Conservation (phyloP, 2,329 filamentous ascomycete species). For the Stagonosporopsis cucurbitacearum region DNA sequence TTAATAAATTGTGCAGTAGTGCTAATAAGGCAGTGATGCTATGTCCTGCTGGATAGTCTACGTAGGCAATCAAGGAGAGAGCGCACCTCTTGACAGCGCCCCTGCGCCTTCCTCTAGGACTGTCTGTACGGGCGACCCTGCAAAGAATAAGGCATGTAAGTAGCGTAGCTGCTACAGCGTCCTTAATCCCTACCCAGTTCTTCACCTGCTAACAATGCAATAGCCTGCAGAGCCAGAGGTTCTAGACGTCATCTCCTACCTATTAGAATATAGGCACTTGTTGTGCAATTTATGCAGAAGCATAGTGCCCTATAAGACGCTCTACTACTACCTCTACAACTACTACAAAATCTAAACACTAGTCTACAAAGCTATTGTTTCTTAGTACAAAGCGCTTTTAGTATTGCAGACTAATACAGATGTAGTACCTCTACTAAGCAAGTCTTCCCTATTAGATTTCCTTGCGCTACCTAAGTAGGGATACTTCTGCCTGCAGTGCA, state of each 20-base stretch:
- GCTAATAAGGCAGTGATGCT: too few relatives aligned
- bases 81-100: not conserved
- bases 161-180: not conserved
- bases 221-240: not conserved
- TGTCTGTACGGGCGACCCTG: not conserved
- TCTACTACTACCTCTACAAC: not conserved
- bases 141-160: not conserved
- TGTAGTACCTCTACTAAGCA: not conserved
- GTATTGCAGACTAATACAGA: not conserved
- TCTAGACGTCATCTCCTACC: not conserved
- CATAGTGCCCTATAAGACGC: slow-evolving; percentile 4
- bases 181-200: not conserved
- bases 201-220: not conserved
- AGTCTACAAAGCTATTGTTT: not conserved
- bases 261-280: slow-evolving; percentile 1
- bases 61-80: not conserved
- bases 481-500: slow-evolving; percentile 1
- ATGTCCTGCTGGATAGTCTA: not conserved
- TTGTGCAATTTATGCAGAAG: slow-evolving; percentile 1
- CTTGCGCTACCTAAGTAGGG: not conserved
- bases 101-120: not conserved
- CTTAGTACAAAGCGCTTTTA: not conserved
- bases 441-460: not conserved
- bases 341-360: not conserved
- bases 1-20: not conserved